phyloP scores from a whole-genome alignment of 495 filamentous ascomycete genomes.

The Xylaria cubensis region DNA sequence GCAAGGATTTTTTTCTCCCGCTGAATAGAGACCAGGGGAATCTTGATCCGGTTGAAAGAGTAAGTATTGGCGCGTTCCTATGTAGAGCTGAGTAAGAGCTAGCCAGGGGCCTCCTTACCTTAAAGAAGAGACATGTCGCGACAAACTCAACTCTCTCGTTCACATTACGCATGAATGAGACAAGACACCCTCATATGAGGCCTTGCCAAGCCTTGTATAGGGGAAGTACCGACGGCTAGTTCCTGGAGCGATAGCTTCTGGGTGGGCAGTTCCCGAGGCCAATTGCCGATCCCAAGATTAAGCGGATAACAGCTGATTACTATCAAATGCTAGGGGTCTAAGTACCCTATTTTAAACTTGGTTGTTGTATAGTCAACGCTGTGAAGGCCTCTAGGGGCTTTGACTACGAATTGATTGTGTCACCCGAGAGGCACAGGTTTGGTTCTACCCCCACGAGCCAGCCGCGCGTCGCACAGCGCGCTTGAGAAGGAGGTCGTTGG shows the following conservation, averaged over 20 bases:
- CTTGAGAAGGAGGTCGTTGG: neutral
- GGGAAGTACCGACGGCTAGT: neutral
- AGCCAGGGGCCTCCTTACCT: neutral
- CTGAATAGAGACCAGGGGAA: neutral
- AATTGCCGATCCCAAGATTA: neutral
- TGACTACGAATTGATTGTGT: neutral
- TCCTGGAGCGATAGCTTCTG: neutral
- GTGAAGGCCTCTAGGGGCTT: neutral
- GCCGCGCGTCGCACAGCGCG: constrained; percentile 26
- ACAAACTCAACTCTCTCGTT: neutral
- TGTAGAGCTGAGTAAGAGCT: constrained; percentile 21
- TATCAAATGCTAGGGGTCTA: neutral
- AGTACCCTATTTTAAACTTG: neutral
- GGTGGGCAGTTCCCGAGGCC: neutral
- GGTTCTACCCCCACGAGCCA: neutral
- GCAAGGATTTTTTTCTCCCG: neutral
- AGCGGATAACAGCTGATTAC: neutral
- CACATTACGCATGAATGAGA: constrained; percentile 8
- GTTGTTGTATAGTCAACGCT: neutral
- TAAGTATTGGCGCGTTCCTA: constrained; percentile 14
- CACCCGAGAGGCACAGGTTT: neutral
- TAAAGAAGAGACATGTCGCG: constrained; percentile 20
- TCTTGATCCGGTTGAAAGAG: neutral
- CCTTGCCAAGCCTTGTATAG: constrained; percentile 2
- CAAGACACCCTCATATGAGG: neutral